Evolutionary conservation across 1,284 basidiomycete genomes (phyloP), one percentile per base, ranked within the genome.

Genomic region (Ustilago cynodontis): DNA sequence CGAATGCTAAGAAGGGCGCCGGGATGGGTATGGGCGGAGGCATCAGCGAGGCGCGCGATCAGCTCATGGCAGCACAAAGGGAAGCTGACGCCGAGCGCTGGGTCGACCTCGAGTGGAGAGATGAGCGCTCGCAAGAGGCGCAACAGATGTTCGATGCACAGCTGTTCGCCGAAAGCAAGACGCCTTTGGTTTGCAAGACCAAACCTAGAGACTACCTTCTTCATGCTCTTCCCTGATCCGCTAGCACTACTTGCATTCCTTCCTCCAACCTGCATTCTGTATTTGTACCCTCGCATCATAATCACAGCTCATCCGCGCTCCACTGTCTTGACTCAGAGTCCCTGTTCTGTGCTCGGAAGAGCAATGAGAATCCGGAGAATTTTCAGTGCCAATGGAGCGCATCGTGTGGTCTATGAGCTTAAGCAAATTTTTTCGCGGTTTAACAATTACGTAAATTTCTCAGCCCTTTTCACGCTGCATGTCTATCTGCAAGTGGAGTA

Each of bases 41-140:
- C 11, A 55, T 68, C 52, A 72, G 73, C 28, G 80, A 79, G 45
- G 63, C 72, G 3, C 55, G 73, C 26, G 75, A 82, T 53, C 54
- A 53, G 20, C 73, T 82, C 31, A 82, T 83, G 80, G 76, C 71
- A 7, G 75, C 76, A 8, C 74, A 81, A 54, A 71, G 83, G 47
- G 80, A 82, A 45, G 83, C 83, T 1, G 84, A 85, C 22, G 81
- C 78, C 9, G 84, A 85, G 62, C 69, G 78, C n/a, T 85, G 84
- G 84, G 60, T 85, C 14, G 79, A 82, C 9, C 52, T 85, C n/a
- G 82, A 80, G 41, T 84, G 83, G 83, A 64, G 70, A 41, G 71
- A 81, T 29, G 71, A 78, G 35, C 52, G 68, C 31, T 69, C 74
- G 10, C 51, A 47, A 1, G 72, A 78, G 37, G 62, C 77, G 2